These are phyloP conservation scores for Orbilia oligospora DNA, from an alignment of 2,329 filamentous ascomycete genomes.

Conservation along the genomic window DNA sequence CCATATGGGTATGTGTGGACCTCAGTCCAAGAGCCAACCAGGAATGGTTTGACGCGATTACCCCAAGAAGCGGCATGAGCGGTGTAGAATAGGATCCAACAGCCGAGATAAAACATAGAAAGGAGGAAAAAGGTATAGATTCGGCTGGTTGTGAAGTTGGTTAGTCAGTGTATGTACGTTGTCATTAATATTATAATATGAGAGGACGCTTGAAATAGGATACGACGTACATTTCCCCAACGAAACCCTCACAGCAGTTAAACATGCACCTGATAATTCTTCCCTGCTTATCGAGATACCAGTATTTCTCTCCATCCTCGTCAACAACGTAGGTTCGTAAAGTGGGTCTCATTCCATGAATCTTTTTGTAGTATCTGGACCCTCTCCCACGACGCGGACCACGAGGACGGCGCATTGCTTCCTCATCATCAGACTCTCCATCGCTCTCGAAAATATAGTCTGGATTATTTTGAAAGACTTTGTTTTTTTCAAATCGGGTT, in stretches of 20 bases:
- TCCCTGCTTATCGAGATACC: constrained; percentile 2
- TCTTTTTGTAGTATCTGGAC: background rate
- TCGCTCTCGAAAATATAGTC: background rate
- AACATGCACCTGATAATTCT: background rate
- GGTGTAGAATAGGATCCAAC: background rate
- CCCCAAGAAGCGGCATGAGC: background rate
- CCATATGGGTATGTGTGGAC: background rate
- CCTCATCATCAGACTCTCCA: constrained; percentile 4
- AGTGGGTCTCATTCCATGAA: background rate
- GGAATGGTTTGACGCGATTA: background rate
- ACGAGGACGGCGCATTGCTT: constrained; percentile 33
- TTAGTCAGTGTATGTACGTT: background rate
- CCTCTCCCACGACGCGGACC: background rate
- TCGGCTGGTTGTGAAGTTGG: background rate
- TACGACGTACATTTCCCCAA: background rate
- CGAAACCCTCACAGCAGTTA: background rate
- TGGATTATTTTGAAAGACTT: background rate
- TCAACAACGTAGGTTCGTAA: background rate
- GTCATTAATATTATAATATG: background rate
- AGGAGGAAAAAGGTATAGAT: background rate
- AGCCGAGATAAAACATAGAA: background rate
- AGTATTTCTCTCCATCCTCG: background rate
- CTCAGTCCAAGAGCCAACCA: background rate
- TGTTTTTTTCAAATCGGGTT: background rate
- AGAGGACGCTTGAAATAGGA: background rate